Conservation (phyloP, 2,329 filamentous ascomycete genomes). For the Madurella mycetomatis region DNA sequence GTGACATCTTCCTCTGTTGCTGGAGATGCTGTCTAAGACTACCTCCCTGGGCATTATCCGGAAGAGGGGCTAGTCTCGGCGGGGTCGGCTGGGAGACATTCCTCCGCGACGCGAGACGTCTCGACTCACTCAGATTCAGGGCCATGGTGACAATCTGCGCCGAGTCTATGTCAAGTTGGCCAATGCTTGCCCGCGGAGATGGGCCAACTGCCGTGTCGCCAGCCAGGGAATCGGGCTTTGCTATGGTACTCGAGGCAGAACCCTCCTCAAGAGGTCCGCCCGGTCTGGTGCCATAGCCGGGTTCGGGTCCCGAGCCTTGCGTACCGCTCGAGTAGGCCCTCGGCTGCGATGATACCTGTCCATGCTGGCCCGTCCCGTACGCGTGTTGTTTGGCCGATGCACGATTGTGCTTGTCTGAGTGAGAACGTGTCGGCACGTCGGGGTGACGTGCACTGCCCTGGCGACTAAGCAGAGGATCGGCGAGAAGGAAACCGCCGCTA, state of each 20-base stretch:
- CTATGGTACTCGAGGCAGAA: conserved; percentile 8
- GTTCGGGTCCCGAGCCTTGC: not conserved
- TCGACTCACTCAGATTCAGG: conserved; percentile 78
- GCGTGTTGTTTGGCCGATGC: conserved; percentile 15
- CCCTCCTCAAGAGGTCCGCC: conserved; percentile 4
- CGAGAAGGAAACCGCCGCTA: conserved; percentile 49
- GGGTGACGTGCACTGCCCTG: conserved; percentile 29
- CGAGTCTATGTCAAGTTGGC: conserved; percentile 64
- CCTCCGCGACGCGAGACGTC: conserved; percentile 58
- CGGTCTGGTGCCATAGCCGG: not conserved
- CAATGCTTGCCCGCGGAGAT: conserved; percentile 19
- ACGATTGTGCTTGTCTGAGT: conserved; percentile 17
- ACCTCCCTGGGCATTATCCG: conserved; percentile 50
- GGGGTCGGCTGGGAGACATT: conserved; percentile 49
- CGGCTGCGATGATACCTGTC: conserved; percentile 4
- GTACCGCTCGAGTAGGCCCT: conserved; percentile 7
- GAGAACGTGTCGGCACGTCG: conserved; percentile 20
- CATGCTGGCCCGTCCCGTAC: conserved; percentile 4
- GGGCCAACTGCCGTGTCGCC: conserved; percentile 22
- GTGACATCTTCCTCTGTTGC: conserved; percentile 61
- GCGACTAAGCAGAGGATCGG: conserved; percentile 37
- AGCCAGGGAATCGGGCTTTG: conserved; percentile 17
- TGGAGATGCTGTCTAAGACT: conserved; percentile 66
- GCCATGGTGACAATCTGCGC: conserved; percentile 92
- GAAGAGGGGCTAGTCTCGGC: conserved; percentile 48